phyloP scores from a whole-genome alignment of 148 eudicot species.

The Rheum nobile region DNA sequence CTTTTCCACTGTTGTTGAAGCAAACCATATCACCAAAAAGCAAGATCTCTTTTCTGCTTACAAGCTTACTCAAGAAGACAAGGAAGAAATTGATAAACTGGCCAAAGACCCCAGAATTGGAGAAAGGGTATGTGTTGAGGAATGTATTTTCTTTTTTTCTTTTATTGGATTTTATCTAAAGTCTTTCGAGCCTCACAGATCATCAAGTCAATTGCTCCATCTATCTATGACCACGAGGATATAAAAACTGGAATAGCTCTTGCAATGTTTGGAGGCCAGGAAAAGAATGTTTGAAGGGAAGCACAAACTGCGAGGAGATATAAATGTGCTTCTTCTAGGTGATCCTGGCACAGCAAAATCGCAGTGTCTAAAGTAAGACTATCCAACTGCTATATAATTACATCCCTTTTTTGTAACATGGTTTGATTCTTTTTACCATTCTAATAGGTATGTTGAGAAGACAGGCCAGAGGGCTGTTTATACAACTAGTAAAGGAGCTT shows the following conservation, averaged over 20 bases:
- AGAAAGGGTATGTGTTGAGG: constrained; percentile 44
- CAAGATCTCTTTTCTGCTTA: constrained; percentile 75
- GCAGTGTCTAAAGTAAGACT: constrained; percentile 77
- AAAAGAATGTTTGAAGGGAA: constrained; percentile 87
- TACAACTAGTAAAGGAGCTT: constrained; percentile 95
- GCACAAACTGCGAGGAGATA: constrained; percentile 81
- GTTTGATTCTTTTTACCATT: not conserved
- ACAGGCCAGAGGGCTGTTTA: constrained; percentile 89
- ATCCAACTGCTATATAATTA: not conserved
- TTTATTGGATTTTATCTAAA: not conserved
- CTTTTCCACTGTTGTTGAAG: constrained; percentile 85
- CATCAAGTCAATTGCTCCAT: constrained; percentile 88
- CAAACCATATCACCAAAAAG: constrained; percentile 78
- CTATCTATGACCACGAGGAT: constrained; percentile 91
- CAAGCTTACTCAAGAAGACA: constrained; percentile 86
- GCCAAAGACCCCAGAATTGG: constrained; percentile 86
- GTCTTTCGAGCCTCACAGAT: constrained; percentile 28
- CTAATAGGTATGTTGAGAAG: constrained; percentile 72
- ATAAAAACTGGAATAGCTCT: constrained; percentile 91
- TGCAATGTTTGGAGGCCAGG: constrained; percentile 96
- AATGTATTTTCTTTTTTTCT: not conserved
- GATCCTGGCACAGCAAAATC: constrained; percentile 98
- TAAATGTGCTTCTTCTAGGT: constrained; percentile 83
- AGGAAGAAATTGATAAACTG: constrained; percentile 79
- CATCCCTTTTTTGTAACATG: not conserved